phyloP scores from a whole-genome alignment of 176 grass and related monocot species.

The Eremochloa ophiuroides region DNA sequence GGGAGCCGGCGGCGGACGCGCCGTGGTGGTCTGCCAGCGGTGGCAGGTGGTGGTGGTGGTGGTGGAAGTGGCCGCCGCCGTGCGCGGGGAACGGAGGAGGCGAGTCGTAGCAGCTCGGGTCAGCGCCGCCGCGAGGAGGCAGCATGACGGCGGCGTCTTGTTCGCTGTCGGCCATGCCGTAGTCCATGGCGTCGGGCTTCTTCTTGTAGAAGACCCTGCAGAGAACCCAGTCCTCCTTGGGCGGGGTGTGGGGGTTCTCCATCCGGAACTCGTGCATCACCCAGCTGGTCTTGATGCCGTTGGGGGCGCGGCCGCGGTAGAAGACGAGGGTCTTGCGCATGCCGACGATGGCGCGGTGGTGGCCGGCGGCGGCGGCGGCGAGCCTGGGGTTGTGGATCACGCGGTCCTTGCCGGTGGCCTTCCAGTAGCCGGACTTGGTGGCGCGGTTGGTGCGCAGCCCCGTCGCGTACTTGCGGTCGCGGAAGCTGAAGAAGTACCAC shows the following conservation, averaged over 20 bases:
- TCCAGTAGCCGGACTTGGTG: constrained; percentile 81
- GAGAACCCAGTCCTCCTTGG: constrained; percentile 83
- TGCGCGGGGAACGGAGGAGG: constrained; percentile 27
- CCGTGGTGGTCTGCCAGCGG: not conserved
- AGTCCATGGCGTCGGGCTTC: constrained; percentile 38
- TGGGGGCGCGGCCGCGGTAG: constrained; percentile 75
- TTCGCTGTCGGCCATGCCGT: constrained; percentile 32
- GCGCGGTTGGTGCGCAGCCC: constrained; percentile 75
- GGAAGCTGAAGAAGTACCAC: constrained; percentile 94
- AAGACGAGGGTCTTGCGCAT: constrained; percentile 95
- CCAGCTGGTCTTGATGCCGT: constrained; percentile 74
- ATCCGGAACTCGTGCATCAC: constrained; percentile 89
- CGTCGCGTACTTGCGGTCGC: constrained; percentile 83
- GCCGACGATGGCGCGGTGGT: constrained; percentile 35
- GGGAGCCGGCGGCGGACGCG: not conserved
- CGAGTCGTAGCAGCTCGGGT: constrained; percentile 32
- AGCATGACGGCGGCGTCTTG: not conserved
- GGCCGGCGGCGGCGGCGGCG: not conserved
- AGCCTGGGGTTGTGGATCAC: constrained; percentile 34
- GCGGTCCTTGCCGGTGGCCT: constrained; percentile 82
- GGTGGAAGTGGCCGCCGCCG: constrained; percentile 4
- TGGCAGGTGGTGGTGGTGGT: constrained; percentile 1
- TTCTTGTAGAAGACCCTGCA: constrained; percentile 76
- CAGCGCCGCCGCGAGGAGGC: not conserved
- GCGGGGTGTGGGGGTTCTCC: constrained; percentile 46